These are phyloP conservation scores for Coriaria nepalensis DNA, from an alignment of 306 rosid species.

Conservation along the genomic window DNA sequence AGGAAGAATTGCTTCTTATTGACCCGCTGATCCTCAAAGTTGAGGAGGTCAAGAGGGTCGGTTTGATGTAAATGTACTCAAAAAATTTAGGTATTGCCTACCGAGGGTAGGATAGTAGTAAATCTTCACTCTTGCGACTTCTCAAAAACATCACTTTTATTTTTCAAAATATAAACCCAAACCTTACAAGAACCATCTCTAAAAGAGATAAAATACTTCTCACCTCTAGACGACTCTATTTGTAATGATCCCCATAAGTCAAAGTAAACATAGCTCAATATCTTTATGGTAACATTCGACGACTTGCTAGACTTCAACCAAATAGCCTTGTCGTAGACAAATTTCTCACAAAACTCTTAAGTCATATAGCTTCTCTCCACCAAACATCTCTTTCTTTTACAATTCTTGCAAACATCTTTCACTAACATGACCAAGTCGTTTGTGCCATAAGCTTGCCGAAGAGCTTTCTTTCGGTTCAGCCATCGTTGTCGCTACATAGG, in stretches of 20 bases:
- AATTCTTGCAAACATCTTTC: background rate
- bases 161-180: background rate
- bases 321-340: background rate
- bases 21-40: too few relatives aligned
- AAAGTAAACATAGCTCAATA: background rate
- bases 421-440: background rate
- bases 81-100: too few relatives aligned
- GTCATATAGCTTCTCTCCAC: background rate
- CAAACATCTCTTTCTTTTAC: background rate
- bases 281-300: background rate
- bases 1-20: too few relatives aligned
- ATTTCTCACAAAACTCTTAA: background rate
- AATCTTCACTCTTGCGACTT: too few relatives aligned
- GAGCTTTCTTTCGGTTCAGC: background rate
- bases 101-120: too few relatives aligned
- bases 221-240: background rate
- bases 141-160: background rate
- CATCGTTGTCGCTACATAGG: background rate
- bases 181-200: background rate
- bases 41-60: too few relatives aligned
- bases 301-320: background rate
- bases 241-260: background rate
- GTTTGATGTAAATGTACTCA: too few relatives aligned
- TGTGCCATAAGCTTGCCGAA: too few relatives aligned
- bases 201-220: background rate